A percentile compares a stretch with the other conserved stretches of the same genome.
Conservation (phyloP, 2,329 filamentous ascomycete species). For the Fusarium tupiense region DNA sequence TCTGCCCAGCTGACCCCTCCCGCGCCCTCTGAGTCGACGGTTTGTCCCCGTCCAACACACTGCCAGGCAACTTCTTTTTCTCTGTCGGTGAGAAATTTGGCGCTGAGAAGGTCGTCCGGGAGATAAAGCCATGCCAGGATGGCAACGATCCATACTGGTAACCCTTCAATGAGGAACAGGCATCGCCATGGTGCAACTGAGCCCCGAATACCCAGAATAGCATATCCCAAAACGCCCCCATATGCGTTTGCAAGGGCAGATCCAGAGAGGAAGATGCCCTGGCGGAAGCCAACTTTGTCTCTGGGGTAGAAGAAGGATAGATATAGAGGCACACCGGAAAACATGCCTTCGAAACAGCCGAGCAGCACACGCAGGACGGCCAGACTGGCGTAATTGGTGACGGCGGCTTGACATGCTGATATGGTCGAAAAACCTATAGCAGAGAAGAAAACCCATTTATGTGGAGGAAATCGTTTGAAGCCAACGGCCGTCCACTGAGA, state of each 20-base stretch:
- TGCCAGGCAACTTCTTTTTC: not conserved
- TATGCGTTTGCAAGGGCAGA: not conserved
- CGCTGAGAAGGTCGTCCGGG: not conserved
- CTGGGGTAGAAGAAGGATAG: not conserved
- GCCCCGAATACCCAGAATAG: not conserved
- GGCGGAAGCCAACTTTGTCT: not conserved
- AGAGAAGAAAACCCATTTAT: not conserved
- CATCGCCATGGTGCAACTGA: not conserved
- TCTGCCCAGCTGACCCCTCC: not conserved
- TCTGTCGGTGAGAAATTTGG: not conserved
- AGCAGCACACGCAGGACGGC: not conserved
- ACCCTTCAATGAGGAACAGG: not conserved
- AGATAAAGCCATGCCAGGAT: not conserved
- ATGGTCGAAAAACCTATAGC: not conserved
- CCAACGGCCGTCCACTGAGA: not conserved
- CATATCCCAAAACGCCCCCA: not conserved
- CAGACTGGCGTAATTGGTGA: not conserved
- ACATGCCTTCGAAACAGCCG: not conserved
- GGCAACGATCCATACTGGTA: not conserved
- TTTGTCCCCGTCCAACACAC: not conserved
- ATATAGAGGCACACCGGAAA: not conserved
- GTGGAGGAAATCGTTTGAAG: not conserved
- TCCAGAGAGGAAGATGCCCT: not conserved
- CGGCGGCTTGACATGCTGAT: not conserved
- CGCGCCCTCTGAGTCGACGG: not conserved